Evolutionary conservation across 805 yeast genomes (phyloP), one percentile per base, ranked within the genome.

Genomic region (Myxozyma lipomycoides): DNA sequence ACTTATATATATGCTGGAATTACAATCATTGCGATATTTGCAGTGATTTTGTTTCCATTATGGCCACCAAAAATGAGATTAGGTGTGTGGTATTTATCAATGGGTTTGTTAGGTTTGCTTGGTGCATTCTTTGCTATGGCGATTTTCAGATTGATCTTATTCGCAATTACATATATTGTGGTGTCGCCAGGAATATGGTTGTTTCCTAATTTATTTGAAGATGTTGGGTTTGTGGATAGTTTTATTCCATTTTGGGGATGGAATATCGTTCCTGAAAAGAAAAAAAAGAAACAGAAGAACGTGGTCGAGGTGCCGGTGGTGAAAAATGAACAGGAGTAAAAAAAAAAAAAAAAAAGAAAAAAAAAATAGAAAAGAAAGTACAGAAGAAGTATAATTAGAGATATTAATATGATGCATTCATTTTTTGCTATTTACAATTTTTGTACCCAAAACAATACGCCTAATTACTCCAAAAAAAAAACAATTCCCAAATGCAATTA

Each of bases 181-280:
- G 70, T 77, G 49, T 78, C 81, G 5, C 80, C 81, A 39, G 95
- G 95, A n/a, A 76, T 93, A 66, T 93, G 98, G 98, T 67, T 93
- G 42, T 91, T 88, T 76, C 98, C 98, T 49, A 91, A 91, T 66
- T 74, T 93, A 64, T 93, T 90, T 70, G 98, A 83, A 56, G 98
- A 93, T 65, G 90, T 95, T 62, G 96, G 97, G 22, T 84, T 93
- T 57, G 64, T 91, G 53, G 98, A 91, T 52, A 85, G 95, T 73
- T 93, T 93, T 73, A 76, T 76, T 59, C 98, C 98, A 3, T 60
- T 83, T n/a, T 93, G 85, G 64, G 93, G 82, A 2, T 89, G 89
- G 86, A 87, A 83, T 21, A 42, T 37, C 24, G 30, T 42, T 24
- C 53, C 52, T 9, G 56, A 55, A 48, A 47, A 52, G 40, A 52